Evolutionary conservation across 768 basidiomycete genomes (phyloP).

Genomic region (Hortiboletus flavorubellus): DNA sequence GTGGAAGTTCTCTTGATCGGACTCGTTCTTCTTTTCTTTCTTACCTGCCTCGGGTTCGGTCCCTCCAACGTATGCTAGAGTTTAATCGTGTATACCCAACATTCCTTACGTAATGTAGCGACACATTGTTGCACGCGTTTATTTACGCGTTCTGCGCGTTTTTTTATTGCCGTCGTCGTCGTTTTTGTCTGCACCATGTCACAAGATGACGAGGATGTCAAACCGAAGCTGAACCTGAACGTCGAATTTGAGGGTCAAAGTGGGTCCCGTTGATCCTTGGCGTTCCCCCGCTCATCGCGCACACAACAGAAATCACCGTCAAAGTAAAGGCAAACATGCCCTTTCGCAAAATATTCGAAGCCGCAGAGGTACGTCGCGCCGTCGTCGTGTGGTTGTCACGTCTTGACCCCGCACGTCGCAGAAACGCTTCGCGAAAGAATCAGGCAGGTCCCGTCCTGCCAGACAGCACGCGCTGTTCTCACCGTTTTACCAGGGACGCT

Average conservation of each 20-base stretch:
- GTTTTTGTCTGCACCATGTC: conserved; percentile 18
- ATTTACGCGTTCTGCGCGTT: background rate
- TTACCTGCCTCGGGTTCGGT: background rate
- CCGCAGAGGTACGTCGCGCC: conserved; percentile 51
- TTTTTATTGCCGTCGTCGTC: background rate
- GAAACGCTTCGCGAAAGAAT: conserved; percentile 58
- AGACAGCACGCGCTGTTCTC: background rate
- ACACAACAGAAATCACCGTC: conserved; percentile 56
- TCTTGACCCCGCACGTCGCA: conserved; percentile 19
- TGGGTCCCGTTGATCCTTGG: conserved; percentile 26
- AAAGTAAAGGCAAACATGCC: conserved; percentile 63
- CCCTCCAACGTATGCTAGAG: background rate
- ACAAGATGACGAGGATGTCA: conserved; percentile 46
- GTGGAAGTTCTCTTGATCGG: conserved; percentile 60
- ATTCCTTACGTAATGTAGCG: conserved; percentile 21
- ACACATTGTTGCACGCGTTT: conserved; percentile 13
- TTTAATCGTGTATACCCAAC: conserved; percentile 24
- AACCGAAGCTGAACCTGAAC: conserved; percentile 66
- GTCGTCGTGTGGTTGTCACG: background rate
- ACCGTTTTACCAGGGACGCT: conserved; percentile 48
- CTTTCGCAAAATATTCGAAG: conserved; percentile 66
- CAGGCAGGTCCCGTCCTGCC: conserved; percentile 37
- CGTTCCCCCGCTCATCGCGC: background rate
- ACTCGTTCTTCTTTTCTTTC: background rate
- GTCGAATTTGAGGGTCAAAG: conserved; percentile 54